A percentile compares a stretch with the other conserved stretches of the same genome.
Conservation (phyloP, 208 protist genomes). For the Plasmodiophora brassicae region DNA sequence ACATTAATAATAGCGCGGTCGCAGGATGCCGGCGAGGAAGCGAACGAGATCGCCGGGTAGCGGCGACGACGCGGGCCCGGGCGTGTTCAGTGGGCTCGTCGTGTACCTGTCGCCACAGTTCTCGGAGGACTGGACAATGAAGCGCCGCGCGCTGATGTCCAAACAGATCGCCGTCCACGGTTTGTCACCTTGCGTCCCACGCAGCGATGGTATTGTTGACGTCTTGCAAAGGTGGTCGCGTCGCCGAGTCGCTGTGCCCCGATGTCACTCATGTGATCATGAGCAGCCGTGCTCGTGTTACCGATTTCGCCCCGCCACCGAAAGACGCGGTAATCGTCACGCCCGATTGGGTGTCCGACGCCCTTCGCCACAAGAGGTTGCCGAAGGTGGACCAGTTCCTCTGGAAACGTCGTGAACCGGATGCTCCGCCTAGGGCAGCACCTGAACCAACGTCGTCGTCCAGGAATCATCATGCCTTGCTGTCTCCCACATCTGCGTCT, state of each 20-base stretch:
- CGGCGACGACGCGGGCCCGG: too few species aligned
- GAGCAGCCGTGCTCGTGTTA: neutral
- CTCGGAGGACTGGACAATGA: neutral
- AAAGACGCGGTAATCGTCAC: constrained; percentile 8
- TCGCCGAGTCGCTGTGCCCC: neutral
- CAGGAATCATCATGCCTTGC: neutral
- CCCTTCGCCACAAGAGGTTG: neutral
- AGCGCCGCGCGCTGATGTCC: neutral
- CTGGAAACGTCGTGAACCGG: neutral
- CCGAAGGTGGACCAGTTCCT: neutral
- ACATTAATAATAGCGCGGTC: too few species aligned
- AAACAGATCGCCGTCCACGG: neutral
- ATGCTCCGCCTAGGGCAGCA: neutral
- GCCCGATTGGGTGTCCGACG: neutral
- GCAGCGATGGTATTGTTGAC: neutral
- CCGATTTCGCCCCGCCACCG: neutral
- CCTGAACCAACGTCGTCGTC: too few species aligned
- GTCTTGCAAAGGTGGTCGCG: neutral
- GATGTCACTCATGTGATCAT: neutral
- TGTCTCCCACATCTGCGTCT: neutral
- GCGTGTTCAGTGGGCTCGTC: neutral
- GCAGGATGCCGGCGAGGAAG: too few species aligned
- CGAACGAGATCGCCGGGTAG: too few species aligned
- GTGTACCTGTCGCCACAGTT: neutral
- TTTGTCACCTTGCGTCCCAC: neutral